A percentile compares a stretch with the other conserved stretches of the same genome.
phyloP scores from a whole-genome alignment of 2,329 filamentous ascomycete genomes.

The Chalaropsis thielavioides region DNA sequence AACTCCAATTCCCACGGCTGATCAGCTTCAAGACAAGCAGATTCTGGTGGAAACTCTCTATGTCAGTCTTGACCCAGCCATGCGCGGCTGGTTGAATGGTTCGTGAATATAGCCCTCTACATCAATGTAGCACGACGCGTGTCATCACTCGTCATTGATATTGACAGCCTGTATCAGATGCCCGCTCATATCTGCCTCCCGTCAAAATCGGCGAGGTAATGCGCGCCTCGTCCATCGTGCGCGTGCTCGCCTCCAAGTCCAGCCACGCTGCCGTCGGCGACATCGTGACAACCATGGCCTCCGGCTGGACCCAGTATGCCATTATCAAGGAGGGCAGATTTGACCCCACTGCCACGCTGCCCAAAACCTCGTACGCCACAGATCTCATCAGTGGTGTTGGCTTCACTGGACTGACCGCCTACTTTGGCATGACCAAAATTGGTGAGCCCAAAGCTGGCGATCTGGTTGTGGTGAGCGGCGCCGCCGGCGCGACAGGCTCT shows the following conservation, averaged over 20 bases:
- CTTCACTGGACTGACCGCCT: slow-evolving; percentile 58
- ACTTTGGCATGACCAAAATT: slow-evolving; percentile 57
- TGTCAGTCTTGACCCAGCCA: slow-evolving; percentile 59
- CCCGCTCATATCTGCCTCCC: slow-evolving; percentile 49
- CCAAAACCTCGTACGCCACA: slow-evolving; percentile 32
- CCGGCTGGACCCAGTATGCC: slow-evolving; percentile 54
- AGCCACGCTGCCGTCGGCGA: slow-evolving; percentile 40
- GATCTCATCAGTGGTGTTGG: slow-evolving; percentile 51
- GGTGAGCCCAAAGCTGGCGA: slow-evolving; percentile 54
- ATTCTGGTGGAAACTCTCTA: slow-evolving; percentile 48
- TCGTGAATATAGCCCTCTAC: slow-evolving; percentile 17
- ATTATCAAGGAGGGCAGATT: slow-evolving; percentile 40
- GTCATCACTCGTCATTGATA: neutral
- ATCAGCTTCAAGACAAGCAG: slow-evolving; percentile 47
- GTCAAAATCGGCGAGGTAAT: slow-evolving; percentile 54
- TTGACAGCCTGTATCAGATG: slow-evolving; percentile 24
- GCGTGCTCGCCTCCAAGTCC: slow-evolving; percentile 47
- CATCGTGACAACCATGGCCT: slow-evolving; percentile 35
- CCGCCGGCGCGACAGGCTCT: slow-evolving; percentile 63
- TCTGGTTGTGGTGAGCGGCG: slow-evolving; percentile 62
- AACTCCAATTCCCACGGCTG: slow-evolving; percentile 35
- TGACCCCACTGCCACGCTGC: slow-evolving; percentile 29
- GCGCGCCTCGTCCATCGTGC: slow-evolving; percentile 47
- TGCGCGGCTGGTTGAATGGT: slow-evolving; percentile 58
- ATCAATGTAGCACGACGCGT: neutral